Conservation (phyloP, 768 basidiomycete species). For the Naganishia onofrii region DNA sequence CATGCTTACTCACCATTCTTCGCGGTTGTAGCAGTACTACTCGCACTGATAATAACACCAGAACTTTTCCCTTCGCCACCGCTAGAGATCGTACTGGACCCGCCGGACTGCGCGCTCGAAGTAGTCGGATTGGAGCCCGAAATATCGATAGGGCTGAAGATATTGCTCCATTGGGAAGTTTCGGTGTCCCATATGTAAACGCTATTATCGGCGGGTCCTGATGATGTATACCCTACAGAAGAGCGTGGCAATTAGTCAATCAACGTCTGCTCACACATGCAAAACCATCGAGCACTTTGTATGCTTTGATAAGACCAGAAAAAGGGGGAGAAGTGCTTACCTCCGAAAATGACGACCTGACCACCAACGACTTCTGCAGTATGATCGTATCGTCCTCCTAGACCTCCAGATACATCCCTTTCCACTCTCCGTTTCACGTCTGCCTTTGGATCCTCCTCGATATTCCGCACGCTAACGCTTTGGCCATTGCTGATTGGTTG, state of each 20-base stretch:
- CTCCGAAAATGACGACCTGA: conserved; percentile 65
- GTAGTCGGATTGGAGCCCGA: not conserved
- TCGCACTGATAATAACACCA: not conserved
- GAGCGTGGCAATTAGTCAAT: conserved; percentile 54
- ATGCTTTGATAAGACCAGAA: not conserved
- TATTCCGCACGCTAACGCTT: too few species aligned
- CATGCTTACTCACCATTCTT: not conserved
- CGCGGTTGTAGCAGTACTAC: not conserved
- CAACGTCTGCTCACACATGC: conserved; percentile 43
- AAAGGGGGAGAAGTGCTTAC: conserved; percentile 45
- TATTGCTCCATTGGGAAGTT: not conserved
- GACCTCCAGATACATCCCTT: conserved; percentile 55
- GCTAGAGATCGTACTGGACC: not conserved
- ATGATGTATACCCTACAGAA: not conserved
- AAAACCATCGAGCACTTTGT: not conserved
- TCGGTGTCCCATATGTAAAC: conserved; percentile 46
- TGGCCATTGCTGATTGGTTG: conserved; percentile 58
- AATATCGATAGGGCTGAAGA: not conserved
- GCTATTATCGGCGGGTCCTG: conserved; percentile 60
- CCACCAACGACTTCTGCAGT: conserved; percentile 64
- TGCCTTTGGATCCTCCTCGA: too few species aligned
- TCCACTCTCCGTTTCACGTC: too few species aligned
- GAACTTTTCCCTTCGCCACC: too few species aligned
- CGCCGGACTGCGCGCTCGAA: not conserved
- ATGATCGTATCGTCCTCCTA: conserved; percentile 71